phyloP scores from a whole-genome alignment of 306 rosid genomes.

The Medicago lupulina region DNA sequence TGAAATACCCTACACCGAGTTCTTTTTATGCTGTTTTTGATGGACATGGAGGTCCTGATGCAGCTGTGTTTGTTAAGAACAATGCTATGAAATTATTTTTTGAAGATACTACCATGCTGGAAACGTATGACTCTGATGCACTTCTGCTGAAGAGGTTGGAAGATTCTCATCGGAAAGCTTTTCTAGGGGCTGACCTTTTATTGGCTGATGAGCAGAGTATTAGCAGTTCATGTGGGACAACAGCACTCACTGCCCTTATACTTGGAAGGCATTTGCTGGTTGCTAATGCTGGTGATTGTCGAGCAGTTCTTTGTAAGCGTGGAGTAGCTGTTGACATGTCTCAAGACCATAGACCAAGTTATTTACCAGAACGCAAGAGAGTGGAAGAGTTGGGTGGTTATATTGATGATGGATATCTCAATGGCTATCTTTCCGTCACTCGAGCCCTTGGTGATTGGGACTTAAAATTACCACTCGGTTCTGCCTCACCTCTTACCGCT shows the following conservation, averaged over 20 bases:
- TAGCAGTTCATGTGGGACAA: conserved; percentile 74
- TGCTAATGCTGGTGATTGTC: conserved; percentile 93
- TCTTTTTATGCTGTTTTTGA: conserved; percentile 91
- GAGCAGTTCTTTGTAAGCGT: conserved; percentile 82
- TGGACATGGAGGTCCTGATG: conserved; percentile 95
- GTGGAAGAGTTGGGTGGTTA: conserved; percentile 71
- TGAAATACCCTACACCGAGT: conserved; percentile 51
- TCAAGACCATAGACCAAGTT: conserved; percentile 72
- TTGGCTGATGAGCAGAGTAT: conserved; percentile 64
- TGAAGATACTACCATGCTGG: conserved; percentile 67
- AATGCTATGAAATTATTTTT: conserved; percentile 76
- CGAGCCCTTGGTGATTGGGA: conserved; percentile 91
- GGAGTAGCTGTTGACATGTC: conserved; percentile 81
- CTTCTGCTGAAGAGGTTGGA: conserved; percentile 61
- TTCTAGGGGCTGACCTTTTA: conserved; percentile 74
- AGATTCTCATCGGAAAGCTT: conserved; percentile 70
- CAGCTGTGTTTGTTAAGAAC: conserved; percentile 75
- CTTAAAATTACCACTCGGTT: conserved; percentile 62
- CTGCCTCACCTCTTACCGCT: conserved; percentile 75
- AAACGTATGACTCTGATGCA: conserved; percentile 51
- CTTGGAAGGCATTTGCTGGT: conserved; percentile 80
- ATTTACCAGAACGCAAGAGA: conserved; percentile 65
- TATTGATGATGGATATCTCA: conserved; percentile 67
- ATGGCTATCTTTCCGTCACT: conserved; percentile 69
- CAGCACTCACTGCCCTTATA: conserved; percentile 78